A percentile compares a stretch with the other conserved stretches of the same genome.
Conservation (phyloP, 495 filamentous ascomycete species). For the Hypoxylon cercidicola region DNA sequence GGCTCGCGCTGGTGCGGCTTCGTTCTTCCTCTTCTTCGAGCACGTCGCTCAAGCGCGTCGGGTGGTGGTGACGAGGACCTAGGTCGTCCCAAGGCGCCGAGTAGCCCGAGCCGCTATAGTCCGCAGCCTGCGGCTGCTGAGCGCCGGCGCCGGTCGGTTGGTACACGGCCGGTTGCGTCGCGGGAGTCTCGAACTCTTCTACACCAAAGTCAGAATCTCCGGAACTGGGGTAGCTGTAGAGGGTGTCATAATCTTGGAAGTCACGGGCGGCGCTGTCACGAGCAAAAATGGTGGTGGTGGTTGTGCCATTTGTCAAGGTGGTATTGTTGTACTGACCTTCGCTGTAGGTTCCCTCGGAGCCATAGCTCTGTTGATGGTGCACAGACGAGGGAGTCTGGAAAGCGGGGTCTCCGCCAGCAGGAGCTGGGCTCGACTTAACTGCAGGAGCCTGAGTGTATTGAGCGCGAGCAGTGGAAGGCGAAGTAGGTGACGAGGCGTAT, state of each 20-base stretch:
- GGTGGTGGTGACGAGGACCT: slow-evolving; percentile 87
- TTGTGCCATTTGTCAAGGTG: slow-evolving; percentile 10
- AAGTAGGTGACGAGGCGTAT: slow-evolving; percentile 49
- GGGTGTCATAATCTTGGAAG: too few species aligned
- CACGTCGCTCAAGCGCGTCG: slow-evolving; percentile 93
- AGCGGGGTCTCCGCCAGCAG: slow-evolving; percentile 30
- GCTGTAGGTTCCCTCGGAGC: slow-evolving; percentile 64
- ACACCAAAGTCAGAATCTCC: slow-evolving; percentile 54
- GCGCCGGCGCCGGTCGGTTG: slow-evolving; percentile 50
- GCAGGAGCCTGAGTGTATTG: slow-evolving; percentile 55
- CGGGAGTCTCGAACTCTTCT: slow-evolving; percentile 62
- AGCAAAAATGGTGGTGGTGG: background rate
- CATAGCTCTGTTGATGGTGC: slow-evolving; percentile 52
- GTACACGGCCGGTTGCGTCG: slow-evolving; percentile 47
- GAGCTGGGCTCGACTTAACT: slow-evolving; percentile 45
- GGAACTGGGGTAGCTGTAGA: slow-evolving; percentile 5
- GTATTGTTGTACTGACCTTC: slow-evolving; percentile 69
- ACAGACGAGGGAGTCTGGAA: slow-evolving; percentile 45
- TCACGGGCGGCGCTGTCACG: too few species aligned
- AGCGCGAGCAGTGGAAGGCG: slow-evolving; percentile 42
- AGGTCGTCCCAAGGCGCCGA: slow-evolving; percentile 79
- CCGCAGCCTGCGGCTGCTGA: slow-evolving; percentile 45
- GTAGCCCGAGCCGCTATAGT: slow-evolving; percentile 70
- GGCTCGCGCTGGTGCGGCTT: slow-evolving; percentile 66
- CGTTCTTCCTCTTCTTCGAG: slow-evolving; percentile 84